Evolutionary conservation across 2,329 filamentous ascomycete species (phyloP).

Genomic region (Phaeophleospora eucalypticola): DNA sequence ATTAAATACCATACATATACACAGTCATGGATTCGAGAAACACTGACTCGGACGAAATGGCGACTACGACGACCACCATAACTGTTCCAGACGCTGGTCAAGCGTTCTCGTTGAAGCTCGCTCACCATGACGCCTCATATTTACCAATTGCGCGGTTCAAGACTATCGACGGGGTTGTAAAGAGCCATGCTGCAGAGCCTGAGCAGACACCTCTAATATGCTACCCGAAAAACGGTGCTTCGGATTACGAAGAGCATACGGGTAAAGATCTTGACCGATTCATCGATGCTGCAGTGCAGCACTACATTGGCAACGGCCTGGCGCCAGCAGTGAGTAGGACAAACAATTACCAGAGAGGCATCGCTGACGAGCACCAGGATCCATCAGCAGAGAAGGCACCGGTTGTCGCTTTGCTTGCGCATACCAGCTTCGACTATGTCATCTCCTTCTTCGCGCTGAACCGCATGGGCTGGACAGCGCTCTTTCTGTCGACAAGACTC

Average conservation of each 20-base stretch:
- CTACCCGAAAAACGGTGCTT: slow-evolving; percentile 26
- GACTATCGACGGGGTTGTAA: slow-evolving; percentile 33
- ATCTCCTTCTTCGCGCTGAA: slow-evolving; percentile 52
- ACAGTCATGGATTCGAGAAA: neutral
- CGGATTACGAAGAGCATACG: slow-evolving; percentile 31
- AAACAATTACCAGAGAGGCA: neutral
- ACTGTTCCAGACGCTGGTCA: slow-evolving; percentile 4
- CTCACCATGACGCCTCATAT: slow-evolving; percentile 20
- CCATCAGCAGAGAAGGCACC: slow-evolving; percentile 23
- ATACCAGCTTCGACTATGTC: slow-evolving; percentile 54
- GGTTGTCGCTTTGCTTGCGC: slow-evolving; percentile 50
- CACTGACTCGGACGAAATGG: slow-evolving; percentile 2
- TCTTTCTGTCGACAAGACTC: slow-evolving; percentile 54
- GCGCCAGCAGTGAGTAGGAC: slow-evolving; percentile 24
- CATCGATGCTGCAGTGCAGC: slow-evolving; percentile 25
- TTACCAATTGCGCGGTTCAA: slow-evolving; percentile 25
- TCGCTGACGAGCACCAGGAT: slow-evolving; percentile 15
- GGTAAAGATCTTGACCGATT: slow-evolving; percentile 26
- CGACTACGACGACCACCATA: slow-evolving; percentile 11
- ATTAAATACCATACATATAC: neutral
- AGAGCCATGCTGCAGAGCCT: slow-evolving; percentile 27
- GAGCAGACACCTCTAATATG: slow-evolving; percentile 29
- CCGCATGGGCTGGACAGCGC: slow-evolving; percentile 52
- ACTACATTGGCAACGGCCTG: slow-evolving; percentile 26
- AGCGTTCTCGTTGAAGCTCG: slow-evolving; percentile 12